Conservation (phyloP, 192 early-diverging fungal species). For the Coemansia sp. region DNA sequence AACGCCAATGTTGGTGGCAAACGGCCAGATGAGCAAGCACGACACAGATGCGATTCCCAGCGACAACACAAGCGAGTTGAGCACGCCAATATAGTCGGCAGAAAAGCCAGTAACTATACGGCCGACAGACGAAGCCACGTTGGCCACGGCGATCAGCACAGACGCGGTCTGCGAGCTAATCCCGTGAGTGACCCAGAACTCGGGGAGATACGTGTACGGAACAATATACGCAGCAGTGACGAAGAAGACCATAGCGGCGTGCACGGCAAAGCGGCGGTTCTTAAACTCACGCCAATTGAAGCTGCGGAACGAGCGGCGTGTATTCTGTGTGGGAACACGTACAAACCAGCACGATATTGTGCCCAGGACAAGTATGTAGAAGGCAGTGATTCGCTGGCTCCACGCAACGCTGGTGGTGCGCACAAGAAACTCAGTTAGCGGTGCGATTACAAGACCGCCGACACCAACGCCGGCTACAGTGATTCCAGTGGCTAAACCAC, state of each 20-base stretch:
- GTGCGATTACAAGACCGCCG: conserved; percentile 63
- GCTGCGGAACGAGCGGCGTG: conserved; percentile 18
- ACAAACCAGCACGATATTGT: conserved; percentile 32
- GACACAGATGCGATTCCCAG: conserved; percentile 17
- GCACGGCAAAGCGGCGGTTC: conserved; percentile 34
- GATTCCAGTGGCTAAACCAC: conserved; percentile 64
- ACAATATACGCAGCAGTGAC: conserved; percentile 48
- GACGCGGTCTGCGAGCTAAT: conserved; percentile 35
- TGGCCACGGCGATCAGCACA: conserved; percentile 48
- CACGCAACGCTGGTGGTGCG: conserved; percentile 43
- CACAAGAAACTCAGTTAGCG: conserved; percentile 51
- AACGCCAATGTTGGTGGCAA: conserved; percentile 36
- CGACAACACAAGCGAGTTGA: conserved; percentile 39
- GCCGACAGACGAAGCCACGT: conserved; percentile 44
- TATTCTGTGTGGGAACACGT: conserved; percentile 31
- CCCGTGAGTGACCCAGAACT: conserved; percentile 41
- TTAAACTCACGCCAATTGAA: conserved; percentile 45
- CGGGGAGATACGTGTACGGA: conserved; percentile 42
- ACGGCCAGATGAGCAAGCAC: conserved; percentile 45
- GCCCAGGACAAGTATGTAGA: conserved; percentile 54
- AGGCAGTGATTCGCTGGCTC: conserved; percentile 54
- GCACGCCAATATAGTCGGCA: conserved; percentile 42
- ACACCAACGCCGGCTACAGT: conserved; percentile 67
- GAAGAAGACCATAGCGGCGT: conserved; percentile 41
- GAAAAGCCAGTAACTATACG: conserved; percentile 28